Conservation (phyloP, 2,329 filamentous ascomycete genomes). For the Sporothrix euskadiensis region DNA sequence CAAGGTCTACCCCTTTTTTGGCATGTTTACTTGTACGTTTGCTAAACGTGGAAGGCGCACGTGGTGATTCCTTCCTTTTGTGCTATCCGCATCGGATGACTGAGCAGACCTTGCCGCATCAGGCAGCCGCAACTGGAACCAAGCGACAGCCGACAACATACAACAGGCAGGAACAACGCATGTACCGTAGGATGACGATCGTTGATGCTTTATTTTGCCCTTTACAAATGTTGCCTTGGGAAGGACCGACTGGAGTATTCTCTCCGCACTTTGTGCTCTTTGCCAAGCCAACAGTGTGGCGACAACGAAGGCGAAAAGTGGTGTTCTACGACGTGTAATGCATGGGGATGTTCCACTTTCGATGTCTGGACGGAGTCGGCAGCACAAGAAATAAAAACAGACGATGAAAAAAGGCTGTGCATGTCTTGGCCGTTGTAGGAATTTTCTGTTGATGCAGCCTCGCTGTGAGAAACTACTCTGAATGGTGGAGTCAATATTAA, state of each 20-base stretch:
- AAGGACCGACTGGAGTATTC: neutral
- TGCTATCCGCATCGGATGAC: neutral
- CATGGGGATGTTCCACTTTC: neutral
- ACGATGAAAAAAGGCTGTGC: neutral
- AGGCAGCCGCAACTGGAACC: neutral
- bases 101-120: slow-evolving; percentile 11
- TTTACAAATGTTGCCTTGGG: neutral
- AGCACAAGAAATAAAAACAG: neutral
- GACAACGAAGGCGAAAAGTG: neutral
- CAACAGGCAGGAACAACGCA: neutral
- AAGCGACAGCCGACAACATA: neutral
- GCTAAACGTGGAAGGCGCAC: neutral
- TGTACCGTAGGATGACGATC: neutral
- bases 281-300: neutral
- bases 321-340: neutral
- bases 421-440: neutral
- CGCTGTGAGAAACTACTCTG: neutral
- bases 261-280: neutral
- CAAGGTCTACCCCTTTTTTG: neutral
- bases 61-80: neutral
- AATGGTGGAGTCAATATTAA: slow-evolving; percentile 3
- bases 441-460: neutral
- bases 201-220: neutral
- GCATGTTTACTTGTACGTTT: neutral
- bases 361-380: neutral